Evolutionary conservation across 345 rosid genomes (phyloP), one percentile per base, ranked within the genome.

Genomic region (Ceriops decandra): DNA sequence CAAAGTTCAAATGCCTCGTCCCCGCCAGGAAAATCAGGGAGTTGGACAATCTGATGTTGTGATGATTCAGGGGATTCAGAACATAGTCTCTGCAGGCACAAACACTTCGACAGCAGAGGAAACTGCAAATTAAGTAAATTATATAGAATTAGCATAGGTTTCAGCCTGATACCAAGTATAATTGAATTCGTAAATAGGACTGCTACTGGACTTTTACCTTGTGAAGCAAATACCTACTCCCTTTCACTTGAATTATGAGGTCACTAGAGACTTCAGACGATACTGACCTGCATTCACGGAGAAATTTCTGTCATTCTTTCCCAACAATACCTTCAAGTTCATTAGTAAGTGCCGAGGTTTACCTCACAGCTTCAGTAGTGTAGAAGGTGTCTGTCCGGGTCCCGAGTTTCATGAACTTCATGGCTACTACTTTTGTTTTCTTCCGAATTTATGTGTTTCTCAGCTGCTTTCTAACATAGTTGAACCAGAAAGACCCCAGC

Each of bases 361-460:
- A 95, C 99, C 99, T 91, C 68, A 81, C 87, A 62, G 95, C 89
- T 57, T 91, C 97, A 26, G 86, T 76, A 52, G 95, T 82, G 82
- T 91, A 86, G 90, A 95, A 95, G 73, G 93, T 88, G 71, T 90
- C 97, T 4, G 96, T 97, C 63, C 96, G 84, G 72, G 95, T 87
- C 68, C 99, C 99, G n/a, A 95, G 93, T 81, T 91, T 95, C 99
- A 95, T 95, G 71, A 95, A 95, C 99, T 95, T 95, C 99, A 95
- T 95, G 80, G 65, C 77, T 85, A 54, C 47, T 62, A 36, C 66
- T 61, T 56, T 35, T 72, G 63, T 13, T 62, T 66, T 26, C 69
- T 67, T 66, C 72, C 60, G 22, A 24, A 67, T 47, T 67, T 77
- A 61, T 76, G 62, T 60, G 56, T 32, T 76, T 67, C 73, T 36